Base-by-base conservation (phyloP, 805 yeast species). In the Saccharomyces eubayanus region DNA sequence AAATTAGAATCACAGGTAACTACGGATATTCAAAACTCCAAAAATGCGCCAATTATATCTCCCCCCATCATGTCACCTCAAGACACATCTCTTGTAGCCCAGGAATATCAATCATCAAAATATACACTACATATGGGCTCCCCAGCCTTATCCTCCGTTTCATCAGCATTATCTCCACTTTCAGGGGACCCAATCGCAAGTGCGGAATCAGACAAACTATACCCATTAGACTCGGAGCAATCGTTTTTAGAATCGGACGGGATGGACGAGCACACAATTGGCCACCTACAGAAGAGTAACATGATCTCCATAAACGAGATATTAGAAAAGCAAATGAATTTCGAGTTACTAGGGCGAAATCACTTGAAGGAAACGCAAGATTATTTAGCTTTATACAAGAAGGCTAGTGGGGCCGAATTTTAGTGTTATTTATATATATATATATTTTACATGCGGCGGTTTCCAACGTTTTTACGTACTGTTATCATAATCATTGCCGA, bases 281-380 rank as follows among this genome's bases (percentile, higher is more conserved):
- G 16, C 20, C 43, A 36, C 12, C 12, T 16, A 9, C 16, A 36
- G 43, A 46, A 28, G 12, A 20, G 29, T 47, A 31, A 41, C 30
- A 45, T 46, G 30, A 48, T 51, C 12, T 49, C 55, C 27, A 56
- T 61, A 12, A 52, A 53, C 31, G 58, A 59, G 24, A 52, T 55
- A 27, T 48, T 61, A 31, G 49, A 52, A 30, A 57, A 50, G 40
- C 63, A 61, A 43, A 55, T 62, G 62, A 59, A 61, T 28, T 57
- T 53, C 1, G 36, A 54, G 9, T 51, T 52, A 9, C 51, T 61
- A 47, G 60, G 59, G 29, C 61, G 60, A 45, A 56, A 55, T 21
- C 61, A 58, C 20, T 46, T 55, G 29, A 56, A 61, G 46, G 64
- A 62, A 46, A 59, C 59, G 16, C 60, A 60, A 46, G 61, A 60